phyloP scores from a whole-genome alignment of 306 rosid species.

The Pueraria montana region DNA sequence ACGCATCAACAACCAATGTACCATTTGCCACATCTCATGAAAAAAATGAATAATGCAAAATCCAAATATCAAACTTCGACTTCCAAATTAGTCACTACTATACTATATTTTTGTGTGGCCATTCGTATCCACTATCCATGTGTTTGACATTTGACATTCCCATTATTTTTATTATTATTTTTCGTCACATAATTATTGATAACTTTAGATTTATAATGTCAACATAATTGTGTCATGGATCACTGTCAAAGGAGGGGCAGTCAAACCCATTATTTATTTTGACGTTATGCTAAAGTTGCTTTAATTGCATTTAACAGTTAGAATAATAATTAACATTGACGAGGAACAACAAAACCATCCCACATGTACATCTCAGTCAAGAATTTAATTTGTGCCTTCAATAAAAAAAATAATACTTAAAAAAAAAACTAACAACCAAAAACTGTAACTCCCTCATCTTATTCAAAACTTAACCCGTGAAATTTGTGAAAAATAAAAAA shows the following conservation, averaged over 20 bases:
- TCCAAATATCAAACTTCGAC: background rate
- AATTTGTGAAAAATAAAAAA: slow-evolving; percentile 12
- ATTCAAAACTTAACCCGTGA: slow-evolving; percentile 3
- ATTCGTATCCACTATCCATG: background rate
- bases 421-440: background rate
- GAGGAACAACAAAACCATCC: slow-evolving; percentile 18
- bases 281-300: slow-evolving; percentile 30
- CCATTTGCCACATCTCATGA: background rate
- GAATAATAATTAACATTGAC: slow-evolving; percentile 38
- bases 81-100: background rate
- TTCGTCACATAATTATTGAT: slow-evolving; percentile 10
- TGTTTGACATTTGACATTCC: background rate
- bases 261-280: slow-evolving; percentile 32
- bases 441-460: too few species aligned
- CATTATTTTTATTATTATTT: background rate
- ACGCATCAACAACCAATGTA: background rate
- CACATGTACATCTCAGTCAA: background rate
- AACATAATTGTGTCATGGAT: slow-evolving; percentile 38
- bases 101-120: background rate
- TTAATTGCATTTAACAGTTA: slow-evolving; percentile 48
- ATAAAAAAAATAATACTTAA: background rate
- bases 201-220: slow-evolving; percentile 22
- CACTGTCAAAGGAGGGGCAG: background rate
- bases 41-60: background rate
- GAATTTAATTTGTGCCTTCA: slow-evolving; percentile 13